Evolutionary conservation across 306 rosid species (phyloP).

Genomic region (Citrullus colocynthis): DNA sequence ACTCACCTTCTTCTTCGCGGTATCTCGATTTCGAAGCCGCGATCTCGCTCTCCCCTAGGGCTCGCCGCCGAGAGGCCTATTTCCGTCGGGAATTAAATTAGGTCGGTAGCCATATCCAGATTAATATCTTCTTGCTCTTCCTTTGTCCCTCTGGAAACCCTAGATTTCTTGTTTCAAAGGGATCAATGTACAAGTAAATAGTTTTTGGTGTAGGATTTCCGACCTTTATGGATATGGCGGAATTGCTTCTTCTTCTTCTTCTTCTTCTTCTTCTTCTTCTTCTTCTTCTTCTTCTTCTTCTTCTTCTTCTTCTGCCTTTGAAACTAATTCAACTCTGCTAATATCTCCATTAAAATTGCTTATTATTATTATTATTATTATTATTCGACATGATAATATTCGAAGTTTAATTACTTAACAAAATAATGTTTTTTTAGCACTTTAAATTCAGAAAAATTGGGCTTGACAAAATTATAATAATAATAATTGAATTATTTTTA

Average conservation of each 20-base stretch:
- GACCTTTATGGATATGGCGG: not conserved
- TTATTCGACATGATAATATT: too few species aligned
- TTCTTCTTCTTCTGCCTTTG: not conserved
- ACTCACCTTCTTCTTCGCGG: slow-evolving; percentile 26
- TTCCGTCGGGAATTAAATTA: slow-evolving; percentile 23
- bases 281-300: not conserved
- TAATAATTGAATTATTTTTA: too few species aligned
- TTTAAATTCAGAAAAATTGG: too few species aligned
- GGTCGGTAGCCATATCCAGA: too few species aligned
- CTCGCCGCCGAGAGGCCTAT: slow-evolving; percentile 16
- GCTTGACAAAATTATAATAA: too few species aligned
- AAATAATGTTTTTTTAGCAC: too few species aligned
- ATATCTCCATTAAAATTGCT: too few species aligned
- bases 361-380: too few species aligned
- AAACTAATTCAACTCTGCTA: too few species aligned
- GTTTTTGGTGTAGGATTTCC: not conserved
- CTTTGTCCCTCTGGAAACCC: not conserved
- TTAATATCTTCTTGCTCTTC: too few species aligned
- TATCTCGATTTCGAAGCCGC: slow-evolving; percentile 11
- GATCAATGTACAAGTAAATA: not conserved
- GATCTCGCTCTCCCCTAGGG: slow-evolving; percentile 64
- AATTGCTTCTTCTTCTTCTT: not conserved
- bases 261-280: not conserved
- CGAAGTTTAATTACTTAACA: too few species aligned
- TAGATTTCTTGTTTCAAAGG: not conserved